Conservation (phyloP, 2,329 filamentous ascomycete genomes). For the Fusarium oligoseptatum region DNA sequence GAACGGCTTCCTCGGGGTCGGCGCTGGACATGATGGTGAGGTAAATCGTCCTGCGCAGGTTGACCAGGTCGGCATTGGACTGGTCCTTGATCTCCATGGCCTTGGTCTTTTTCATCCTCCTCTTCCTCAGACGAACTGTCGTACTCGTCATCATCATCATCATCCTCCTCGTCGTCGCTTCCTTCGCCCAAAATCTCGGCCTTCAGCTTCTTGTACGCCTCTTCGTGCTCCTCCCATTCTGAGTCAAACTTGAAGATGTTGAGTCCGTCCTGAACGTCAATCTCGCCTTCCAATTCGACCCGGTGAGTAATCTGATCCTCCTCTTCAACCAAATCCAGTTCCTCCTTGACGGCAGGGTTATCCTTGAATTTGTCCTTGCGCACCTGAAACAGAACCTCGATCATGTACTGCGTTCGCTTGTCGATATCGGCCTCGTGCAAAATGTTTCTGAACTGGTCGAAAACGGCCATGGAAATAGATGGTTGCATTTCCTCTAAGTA, state of each 20-base stretch:
- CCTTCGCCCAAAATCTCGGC: conserved; percentile 94
- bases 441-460: conserved; percentile 95
- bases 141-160: conserved; percentile 71
- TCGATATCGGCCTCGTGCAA: conserved; percentile 97
- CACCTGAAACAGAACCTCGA: conserved; percentile 96
- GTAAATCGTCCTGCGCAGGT: conserved; percentile 93
- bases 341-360: conserved; percentile 89
- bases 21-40: conserved; percentile 97
- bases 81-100: conserved; percentile 97
- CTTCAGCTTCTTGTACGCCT: conserved; percentile 89
- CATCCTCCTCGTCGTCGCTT: conserved; percentile 86
- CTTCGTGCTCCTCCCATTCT: conserved; percentile 91
- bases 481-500: conserved; percentile 96
- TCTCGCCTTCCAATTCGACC: conserved; percentile 83
- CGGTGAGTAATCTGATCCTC: conserved; percentile 97
- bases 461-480: conserved; percentile 88
- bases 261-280: conserved; percentile 86
- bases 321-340: conserved; percentile 95
- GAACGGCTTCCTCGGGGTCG: conserved; percentile 95
- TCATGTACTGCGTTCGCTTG: conserved; percentile 99
- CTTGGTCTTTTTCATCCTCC: conserved; percentile 82
- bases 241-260: conserved; percentile 97
- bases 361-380: conserved; percentile 98
- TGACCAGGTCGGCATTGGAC: conserved; percentile 95
- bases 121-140: conserved; percentile 80